Evolutionary conservation across 352 stramenopile genomes (phyloP).

Genomic region (Phytopythium chamaehyphon): DNA sequence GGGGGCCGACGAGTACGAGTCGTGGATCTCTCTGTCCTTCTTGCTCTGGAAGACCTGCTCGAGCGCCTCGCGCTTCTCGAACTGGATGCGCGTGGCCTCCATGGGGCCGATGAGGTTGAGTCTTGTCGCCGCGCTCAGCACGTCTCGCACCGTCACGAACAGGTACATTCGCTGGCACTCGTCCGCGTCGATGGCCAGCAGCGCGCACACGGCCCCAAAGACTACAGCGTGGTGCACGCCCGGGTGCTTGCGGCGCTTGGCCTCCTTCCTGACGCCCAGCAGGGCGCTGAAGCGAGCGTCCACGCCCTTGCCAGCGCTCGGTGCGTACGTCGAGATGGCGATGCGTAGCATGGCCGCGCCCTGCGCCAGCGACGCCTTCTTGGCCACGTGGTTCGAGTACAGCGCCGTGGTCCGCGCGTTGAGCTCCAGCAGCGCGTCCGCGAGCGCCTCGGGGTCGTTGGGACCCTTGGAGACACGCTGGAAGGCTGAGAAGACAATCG

Average conservation of each 20-base stretch:
- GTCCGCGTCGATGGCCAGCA: conserved; percentile 38
- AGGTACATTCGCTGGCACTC: conserved; percentile 73
- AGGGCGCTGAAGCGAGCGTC: conserved; percentile 30
- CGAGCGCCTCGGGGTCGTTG: conserved; percentile 8
- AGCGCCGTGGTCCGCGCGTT: conserved; percentile 52
- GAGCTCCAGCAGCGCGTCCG: conserved; percentile 41
- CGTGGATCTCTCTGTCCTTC: conserved; percentile 53
- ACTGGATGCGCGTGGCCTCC: conserved; percentile 66
- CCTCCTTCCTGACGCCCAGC: conserved; percentile 41
- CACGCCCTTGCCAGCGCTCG: conserved; percentile 3
- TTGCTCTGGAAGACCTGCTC: conserved; percentile 60
- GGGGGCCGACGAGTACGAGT: conserved; percentile 75
- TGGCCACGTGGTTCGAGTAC: conserved; percentile 76
- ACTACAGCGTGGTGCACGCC: conserved; percentile 66
- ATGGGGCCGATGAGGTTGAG: conserved; percentile 77
- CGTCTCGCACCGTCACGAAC: conserved; percentile 69
- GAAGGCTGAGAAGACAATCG: conserved; percentile 58
- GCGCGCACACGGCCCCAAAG: conserved; percentile 59
- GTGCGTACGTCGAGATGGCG: conserved; percentile 51
- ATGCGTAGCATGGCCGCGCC: conserved; percentile 65
- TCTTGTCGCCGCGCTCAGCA: conserved; percentile 71
- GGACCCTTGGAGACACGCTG: conserved; percentile 11
- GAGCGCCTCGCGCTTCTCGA: conserved; percentile 38
- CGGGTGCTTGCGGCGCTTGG: conserved; percentile 41
- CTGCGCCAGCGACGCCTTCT: conserved; percentile 72